These are phyloP conservation scores for Fusarium mexicanum DNA, from an alignment of 2,329 filamentous ascomycete species.

Conservation along the genomic window DNA sequence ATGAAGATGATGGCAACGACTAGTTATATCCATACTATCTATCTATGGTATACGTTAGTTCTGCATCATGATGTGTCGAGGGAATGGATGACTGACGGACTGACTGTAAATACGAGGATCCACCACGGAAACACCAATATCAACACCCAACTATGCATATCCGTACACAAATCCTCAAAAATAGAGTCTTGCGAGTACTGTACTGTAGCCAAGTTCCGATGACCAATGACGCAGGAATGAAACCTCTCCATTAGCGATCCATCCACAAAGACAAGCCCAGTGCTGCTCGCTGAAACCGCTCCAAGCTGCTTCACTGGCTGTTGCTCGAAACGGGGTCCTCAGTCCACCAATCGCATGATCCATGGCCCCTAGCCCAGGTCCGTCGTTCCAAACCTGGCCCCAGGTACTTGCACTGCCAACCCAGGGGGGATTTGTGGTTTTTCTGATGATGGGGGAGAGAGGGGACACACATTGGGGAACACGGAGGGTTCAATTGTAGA, in stretches of 20 bases:
- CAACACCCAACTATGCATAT: slow-evolving; percentile 14
- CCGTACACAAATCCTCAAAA: background rate
- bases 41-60: background rate
- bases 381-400: slow-evolving; percentile 13
- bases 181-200: slow-evolving; percentile 14
- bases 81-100: background rate
- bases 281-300: slow-evolving; percentile 35
- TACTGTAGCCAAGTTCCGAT: slow-evolving; percentile 7
- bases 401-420: background rate
- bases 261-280: slow-evolving; percentile 23
- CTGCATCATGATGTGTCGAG: slow-evolving; percentile 5
- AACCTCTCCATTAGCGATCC: slow-evolving; percentile 21
- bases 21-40: background rate
- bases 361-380: slow-evolving; percentile 15
- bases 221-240: slow-evolving; percentile 39
- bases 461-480: background rate
- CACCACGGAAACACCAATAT: slow-evolving; percentile 13
- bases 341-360: slow-evolving; percentile 25
- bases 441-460: background rate
- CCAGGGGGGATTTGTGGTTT: slow-evolving; percentile 7
- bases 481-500: slow-evolving; percentile 3
- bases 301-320: slow-evolving; percentile 5
- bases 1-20: background rate
- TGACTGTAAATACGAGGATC: slow-evolving; percentile 7
- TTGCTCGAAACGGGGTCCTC: slow-evolving; percentile 13